phyloP scores from a whole-genome alignment of 257 asterid species.

The Henckelia pumila region DNA sequence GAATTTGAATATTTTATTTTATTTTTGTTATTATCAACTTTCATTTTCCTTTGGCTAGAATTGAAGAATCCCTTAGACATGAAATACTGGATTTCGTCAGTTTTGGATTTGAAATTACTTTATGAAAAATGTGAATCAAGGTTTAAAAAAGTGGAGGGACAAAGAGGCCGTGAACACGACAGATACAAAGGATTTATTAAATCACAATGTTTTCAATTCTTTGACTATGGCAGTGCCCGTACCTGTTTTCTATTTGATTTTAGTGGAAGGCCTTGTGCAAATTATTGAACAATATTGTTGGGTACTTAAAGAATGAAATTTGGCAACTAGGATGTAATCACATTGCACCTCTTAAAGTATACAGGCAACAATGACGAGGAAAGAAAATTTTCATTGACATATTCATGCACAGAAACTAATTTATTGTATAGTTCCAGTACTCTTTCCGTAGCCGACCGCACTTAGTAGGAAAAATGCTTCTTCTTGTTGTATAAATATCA shows the following conservation, averaged over 20 bases:
- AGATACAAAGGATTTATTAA: background rate
- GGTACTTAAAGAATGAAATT: background rate
- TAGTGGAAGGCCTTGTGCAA: background rate
- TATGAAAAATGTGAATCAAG: background rate
- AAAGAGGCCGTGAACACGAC: background rate
- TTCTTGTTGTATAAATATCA: background rate
- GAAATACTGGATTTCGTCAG: background rate
- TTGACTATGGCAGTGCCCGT: background rate
- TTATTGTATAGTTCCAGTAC: background rate
- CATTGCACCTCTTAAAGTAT: background rate
- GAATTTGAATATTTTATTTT: background rate
- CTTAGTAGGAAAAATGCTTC: background rate
- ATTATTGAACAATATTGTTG: background rate
- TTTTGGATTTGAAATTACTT: background rate
- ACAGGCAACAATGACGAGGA: background rate
- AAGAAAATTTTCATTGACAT: background rate
- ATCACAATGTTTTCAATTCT: background rate
- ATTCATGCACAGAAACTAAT: background rate
- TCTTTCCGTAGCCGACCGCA: background rate
- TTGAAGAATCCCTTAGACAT: background rate
- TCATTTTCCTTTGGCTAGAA: background rate
- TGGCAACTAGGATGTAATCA: background rate
- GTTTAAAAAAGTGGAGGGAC: background rate
- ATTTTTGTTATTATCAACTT: background rate
- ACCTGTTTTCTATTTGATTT: background rate